A percentile compares a stretch with the other conserved stretches of the same genome.
Evolutionary conservation across 2,329 filamentous ascomycete species (phyloP).

Genomic region (Anthostomella pinea): DNA sequence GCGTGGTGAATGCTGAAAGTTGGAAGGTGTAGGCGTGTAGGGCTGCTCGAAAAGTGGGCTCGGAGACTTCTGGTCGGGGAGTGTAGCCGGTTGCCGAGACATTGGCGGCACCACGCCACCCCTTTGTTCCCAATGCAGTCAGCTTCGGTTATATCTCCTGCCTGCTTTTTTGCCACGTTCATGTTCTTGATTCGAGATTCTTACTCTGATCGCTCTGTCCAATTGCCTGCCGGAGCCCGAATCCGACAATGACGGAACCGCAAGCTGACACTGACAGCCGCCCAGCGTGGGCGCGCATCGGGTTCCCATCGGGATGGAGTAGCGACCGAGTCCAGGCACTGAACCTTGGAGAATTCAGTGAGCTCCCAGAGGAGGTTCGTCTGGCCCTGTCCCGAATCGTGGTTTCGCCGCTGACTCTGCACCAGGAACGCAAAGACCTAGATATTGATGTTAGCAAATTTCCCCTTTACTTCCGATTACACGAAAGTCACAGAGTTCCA

Average conservation of each 20-base stretch:
- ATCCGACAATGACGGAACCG: neutral
- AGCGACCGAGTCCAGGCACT: neutral
- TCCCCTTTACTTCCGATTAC: constrained; percentile 1
- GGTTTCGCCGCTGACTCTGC: neutral
- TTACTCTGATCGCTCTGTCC: neutral
- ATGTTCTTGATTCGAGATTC: neutral
- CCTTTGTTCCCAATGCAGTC: too few relatives aligned
- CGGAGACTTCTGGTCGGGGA: too few relatives aligned
- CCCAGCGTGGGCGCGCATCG: neutral
- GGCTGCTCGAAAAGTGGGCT: too few relatives aligned
- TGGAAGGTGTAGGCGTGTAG: too few relatives aligned
- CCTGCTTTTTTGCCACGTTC: too few relatives aligned
- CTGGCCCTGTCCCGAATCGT: neutral
- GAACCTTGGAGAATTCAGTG: neutral
- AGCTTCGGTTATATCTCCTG: neutral
- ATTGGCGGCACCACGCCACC: too few relatives aligned
- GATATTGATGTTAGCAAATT: neutral
- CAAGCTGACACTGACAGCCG: neutral
- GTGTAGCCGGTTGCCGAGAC: too few relatives aligned
- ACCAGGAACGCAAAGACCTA: constrained; percentile 1
- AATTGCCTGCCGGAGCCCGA: neutral
- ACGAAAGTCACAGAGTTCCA: constrained; percentile 1
- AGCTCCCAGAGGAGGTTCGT: neutral
- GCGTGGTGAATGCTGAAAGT: too few relatives aligned
- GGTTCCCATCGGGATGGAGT: neutral